Evolutionary conservation across 2,329 filamentous ascomycete genomes (phyloP).

Genomic region (Trichoderma sp.): DNA sequence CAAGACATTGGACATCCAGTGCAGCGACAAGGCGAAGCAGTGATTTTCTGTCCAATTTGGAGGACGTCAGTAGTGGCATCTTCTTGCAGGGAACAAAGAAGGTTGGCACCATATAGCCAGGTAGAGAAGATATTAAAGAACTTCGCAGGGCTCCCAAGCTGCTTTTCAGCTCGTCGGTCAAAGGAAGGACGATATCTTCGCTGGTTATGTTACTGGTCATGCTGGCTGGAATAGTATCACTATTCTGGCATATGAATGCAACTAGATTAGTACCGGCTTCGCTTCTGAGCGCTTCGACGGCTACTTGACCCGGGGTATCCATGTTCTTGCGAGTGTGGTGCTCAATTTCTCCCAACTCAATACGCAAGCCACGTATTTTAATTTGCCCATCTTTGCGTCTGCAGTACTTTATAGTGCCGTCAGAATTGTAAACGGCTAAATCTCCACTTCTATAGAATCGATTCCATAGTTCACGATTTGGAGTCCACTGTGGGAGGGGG

Average conservation of each 20-base stretch:
- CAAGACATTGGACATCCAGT: neutral
- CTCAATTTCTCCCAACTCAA: slow-evolving; percentile 19
- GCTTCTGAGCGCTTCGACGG: neutral
- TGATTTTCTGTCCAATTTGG: slow-evolving; percentile 10
- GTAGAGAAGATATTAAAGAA: neutral
- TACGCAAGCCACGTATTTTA: slow-evolving; percentile 14
- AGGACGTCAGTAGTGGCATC: slow-evolving; percentile 9
- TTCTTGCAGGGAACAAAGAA: slow-evolving; percentile 4
- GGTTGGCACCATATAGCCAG: slow-evolving; percentile 11
- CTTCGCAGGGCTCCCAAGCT: neutral
- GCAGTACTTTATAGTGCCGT: slow-evolving; percentile 9
- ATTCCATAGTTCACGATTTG: neutral
- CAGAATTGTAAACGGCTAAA: slow-evolving; percentile 1
- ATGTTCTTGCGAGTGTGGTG: neutral
- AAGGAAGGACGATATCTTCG: neutral
- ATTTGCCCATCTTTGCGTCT: slow-evolving; percentile 14
- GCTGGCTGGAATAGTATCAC: neutral
- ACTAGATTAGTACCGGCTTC: neutral
- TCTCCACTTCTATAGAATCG: slow-evolving; percentile 14
- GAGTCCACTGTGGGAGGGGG: neutral
- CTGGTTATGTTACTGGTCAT: neutral
- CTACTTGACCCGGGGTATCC: neutral
- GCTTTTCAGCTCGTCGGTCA: neutral
- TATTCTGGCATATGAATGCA: slow-evolving; percentile 7
- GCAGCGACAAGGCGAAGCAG: neutral